These are phyloP conservation scores for Pisolithus sp. DNA, from an alignment of 768 basidiomycete genomes.

Conservation along the genomic window DNA sequence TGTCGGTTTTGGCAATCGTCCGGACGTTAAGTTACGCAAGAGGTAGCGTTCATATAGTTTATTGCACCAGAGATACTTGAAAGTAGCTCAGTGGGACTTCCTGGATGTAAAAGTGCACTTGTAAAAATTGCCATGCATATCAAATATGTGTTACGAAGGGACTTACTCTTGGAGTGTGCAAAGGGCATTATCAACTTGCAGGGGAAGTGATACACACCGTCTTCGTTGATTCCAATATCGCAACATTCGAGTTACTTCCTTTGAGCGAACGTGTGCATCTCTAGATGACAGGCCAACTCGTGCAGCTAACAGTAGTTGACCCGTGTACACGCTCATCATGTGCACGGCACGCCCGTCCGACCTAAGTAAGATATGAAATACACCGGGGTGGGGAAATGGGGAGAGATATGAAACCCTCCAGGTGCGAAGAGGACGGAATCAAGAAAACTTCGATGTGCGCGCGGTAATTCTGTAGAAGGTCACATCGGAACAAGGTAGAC, in stretches of 20 bases:
- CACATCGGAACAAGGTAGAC: slow-evolving; percentile 5
- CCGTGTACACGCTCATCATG: neutral
- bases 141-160: slow-evolving; percentile 11
- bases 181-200: slow-evolving; percentile 24
- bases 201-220: slow-evolving; percentile 35
- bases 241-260: slow-evolving; percentile 42
- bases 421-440: slow-evolving; percentile 3
- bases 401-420: slow-evolving; percentile 4
- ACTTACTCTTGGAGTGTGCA: slow-evolving; percentile 29
- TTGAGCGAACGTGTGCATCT: slow-evolving; percentile 17
- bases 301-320: neutral
- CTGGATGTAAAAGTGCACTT: slow-evolving; percentile 39
- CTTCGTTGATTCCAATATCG: slow-evolving; percentile 33
- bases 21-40: slow-evolving; percentile 25
- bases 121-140: neutral
- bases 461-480: neutral
- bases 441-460: slow-evolving; percentile 1
- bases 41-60: slow-evolving; percentile 34
- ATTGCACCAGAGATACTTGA: slow-evolving; percentile 41
- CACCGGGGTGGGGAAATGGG: neutral
- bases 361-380: neutral
- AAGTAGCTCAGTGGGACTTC: slow-evolving; percentile 46
- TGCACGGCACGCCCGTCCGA: neutral
- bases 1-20: slow-evolving; percentile 33
- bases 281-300: slow-evolving; percentile 2